phyloP scores from a whole-genome alignment of 208 protist species.

The Strigomonas culicis region DNA sequence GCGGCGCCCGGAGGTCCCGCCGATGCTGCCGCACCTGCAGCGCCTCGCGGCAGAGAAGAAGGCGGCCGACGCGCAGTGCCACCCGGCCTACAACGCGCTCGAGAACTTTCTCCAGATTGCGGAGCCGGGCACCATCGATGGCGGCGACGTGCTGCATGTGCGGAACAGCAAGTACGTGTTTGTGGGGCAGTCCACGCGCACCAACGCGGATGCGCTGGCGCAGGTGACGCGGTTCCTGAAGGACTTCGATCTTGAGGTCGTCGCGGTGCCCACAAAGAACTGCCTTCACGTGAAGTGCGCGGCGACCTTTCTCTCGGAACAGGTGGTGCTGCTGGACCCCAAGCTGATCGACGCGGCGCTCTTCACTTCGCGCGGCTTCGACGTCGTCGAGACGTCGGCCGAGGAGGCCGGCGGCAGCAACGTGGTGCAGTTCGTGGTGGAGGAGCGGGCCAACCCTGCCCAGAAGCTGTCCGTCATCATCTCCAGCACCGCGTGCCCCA shows the following conservation, averaged over 20 bases:
- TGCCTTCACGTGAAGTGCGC: slow-evolving; percentile 50
- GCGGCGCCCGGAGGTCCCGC: slow-evolving; percentile 36
- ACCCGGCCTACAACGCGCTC: no score
- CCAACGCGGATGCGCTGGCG: slow-evolving; percentile 37
- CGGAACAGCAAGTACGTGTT: slow-evolving; percentile 44
- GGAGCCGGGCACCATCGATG: slow-evolving; percentile 39
- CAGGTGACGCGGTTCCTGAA: slow-evolving; percentile 43
- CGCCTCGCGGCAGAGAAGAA: no score
- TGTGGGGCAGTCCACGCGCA: slow-evolving; percentile 43
- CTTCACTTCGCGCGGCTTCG: slow-evolving; percentile 42
- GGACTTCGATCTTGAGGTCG: slow-evolving; percentile 27
- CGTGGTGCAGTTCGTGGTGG: slow-evolving; percentile 27
- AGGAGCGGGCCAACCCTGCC: slow-evolving; percentile 14
- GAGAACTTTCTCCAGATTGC: slow-evolving; percentile 31
- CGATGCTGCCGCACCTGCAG: slow-evolving; percentile 29
- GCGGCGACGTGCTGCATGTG: slow-evolving; percentile 44
- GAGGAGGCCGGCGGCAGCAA: slow-evolving; percentile 36
- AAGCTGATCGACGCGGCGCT: slow-evolving; percentile 27
- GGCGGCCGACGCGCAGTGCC: slow-evolving; percentile 17
- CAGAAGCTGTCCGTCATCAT: slow-evolving; percentile 28
- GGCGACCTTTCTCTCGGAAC: slow-evolving; percentile 26
- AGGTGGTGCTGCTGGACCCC: slow-evolving; percentile 35
- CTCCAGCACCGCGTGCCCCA: slow-evolving; percentile 23
- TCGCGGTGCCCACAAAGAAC: slow-evolving; percentile 25
- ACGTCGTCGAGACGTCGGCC: slow-evolving; percentile 26